These are phyloP conservation scores for Emydomyces testavorans DNA, from an alignment of 2,329 filamentous ascomycete species.

Conservation along the genomic window DNA sequence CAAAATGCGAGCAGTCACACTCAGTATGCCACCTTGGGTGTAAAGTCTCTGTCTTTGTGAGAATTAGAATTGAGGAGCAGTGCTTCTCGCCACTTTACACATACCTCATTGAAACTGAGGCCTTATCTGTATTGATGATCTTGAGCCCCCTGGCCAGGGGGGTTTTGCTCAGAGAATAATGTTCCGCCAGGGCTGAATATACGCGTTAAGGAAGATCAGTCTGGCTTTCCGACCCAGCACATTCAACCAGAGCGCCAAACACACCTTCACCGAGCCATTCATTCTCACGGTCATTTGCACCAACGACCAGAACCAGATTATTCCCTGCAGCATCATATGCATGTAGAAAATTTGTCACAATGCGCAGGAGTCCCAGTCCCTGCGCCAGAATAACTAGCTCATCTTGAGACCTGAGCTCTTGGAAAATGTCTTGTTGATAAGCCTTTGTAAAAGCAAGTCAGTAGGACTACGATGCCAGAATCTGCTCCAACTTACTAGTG, in stretches of 20 bases:
- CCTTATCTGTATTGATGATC: conserved; percentile 87
- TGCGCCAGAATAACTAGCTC: conserved; percentile 84
- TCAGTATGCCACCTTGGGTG: conserved; percentile 76
- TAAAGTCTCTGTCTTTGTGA: conserved; percentile 73
- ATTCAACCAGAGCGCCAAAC: conserved; percentile 7
- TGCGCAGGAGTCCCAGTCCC: conserved; percentile 78
- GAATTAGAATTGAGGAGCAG: conserved; percentile 19
- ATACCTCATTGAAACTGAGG: conserved; percentile 62
- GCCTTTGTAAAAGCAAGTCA: conserved; percentile 36
- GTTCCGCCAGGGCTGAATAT: conserved; percentile 64
- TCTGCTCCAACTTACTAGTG: conserved; percentile 38
- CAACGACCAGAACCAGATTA: conserved; percentile 79
- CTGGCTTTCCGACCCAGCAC: background rate
- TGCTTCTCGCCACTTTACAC: background rate
- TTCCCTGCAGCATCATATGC: conserved; percentile 93
- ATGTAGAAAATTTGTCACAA: conserved; percentile 92
- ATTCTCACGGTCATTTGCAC: conserved; percentile 86
- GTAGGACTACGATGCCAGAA: conserved; percentile 5
- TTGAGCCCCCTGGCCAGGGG: conserved; percentile 73
- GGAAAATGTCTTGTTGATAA: conserved; percentile 94
- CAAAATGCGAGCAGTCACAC: conserved; percentile 87
- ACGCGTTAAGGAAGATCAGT: background rate
- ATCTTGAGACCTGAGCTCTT: conserved; percentile 80
- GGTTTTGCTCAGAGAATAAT: conserved; percentile 78
- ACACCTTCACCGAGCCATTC: conserved; percentile 79